Evolutionary conservation across 495 filamentous ascomycete species (phyloP).

Genomic region (Penicillium lividum): DNA sequence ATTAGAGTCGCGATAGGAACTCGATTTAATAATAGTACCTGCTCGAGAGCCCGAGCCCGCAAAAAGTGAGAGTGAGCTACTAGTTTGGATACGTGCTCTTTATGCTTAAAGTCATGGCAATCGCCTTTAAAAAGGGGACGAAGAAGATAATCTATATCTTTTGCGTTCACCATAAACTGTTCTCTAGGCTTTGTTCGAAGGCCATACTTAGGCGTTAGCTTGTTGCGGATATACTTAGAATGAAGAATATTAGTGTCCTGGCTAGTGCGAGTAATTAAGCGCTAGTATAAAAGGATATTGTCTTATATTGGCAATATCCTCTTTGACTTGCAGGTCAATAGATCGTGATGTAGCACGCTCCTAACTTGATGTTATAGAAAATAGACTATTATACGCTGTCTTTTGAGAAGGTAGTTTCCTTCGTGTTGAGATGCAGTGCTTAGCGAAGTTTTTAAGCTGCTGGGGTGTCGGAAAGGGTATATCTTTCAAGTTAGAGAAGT

Average conservation of each 20-base stretch:
- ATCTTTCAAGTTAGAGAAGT: slow-evolving; percentile 12
- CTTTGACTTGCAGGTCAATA: slow-evolving; percentile 9
- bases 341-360: slow-evolving; percentile 14
- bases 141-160: too few species aligned
- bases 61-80: too few species aligned
- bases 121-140: too few species aligned
- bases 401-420: slow-evolving; percentile 9
- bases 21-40: slow-evolving; percentile 27
- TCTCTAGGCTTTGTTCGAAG: too few species aligned
- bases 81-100: too few species aligned
- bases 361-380: slow-evolving; percentile 13
- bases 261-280: not conserved
- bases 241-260: not conserved
- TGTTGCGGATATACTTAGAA: slow-evolving; percentile 20
- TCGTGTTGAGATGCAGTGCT: slow-evolving; percentile 13
- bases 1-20: slow-evolving; percentile 22
- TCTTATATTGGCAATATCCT: slow-evolving; percentile 18
- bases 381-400: slow-evolving; percentile 12
- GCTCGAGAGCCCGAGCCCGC: too few species aligned
- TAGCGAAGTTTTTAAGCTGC: slow-evolving; percentile 13
- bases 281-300: not conserved
- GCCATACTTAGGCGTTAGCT: slow-evolving; percentile 19
- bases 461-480: slow-evolving; percentile 8
- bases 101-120: too few species aligned
- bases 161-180: too few species aligned